Percentiles rank a stretch among this genome's conserved stretches.
These are phyloP conservation scores for Aureobasidium sp. DNA, from an alignment of 2,329 filamentous ascomycete genomes.

Conservation along the genomic window DNA sequence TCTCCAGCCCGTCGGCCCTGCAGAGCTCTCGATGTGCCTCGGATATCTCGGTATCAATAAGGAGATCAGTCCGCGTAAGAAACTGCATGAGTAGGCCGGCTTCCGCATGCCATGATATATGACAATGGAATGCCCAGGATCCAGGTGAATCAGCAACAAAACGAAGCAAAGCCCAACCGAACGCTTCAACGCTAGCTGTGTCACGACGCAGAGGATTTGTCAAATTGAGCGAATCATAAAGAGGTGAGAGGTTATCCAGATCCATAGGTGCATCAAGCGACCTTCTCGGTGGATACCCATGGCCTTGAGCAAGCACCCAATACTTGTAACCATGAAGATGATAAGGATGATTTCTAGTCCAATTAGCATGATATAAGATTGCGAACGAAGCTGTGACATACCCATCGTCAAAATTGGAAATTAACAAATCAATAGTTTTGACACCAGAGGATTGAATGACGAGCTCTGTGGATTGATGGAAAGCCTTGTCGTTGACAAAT, in stretches of 20 bases:
- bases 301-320: slow-evolving; percentile 31
- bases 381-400: neutral
- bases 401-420: slow-evolving; percentile 33
- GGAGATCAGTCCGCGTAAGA: slow-evolving; percentile 41
- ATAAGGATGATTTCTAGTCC: slow-evolving; percentile 26
- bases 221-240: slow-evolving; percentile 32
- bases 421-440: slow-evolving; percentile 32
- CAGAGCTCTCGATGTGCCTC: slow-evolving; percentile 43
- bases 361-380: neutral
- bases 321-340: slow-evolving; percentile 34
- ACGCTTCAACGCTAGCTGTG: slow-evolving; percentile 48
- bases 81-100: slow-evolving; percentile 56
- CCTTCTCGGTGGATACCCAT: slow-evolving; percentile 28
- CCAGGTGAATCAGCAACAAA: slow-evolving; percentile 53
- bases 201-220: slow-evolving; percentile 44
- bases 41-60: slow-evolving; percentile 40
- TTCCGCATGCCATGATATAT: slow-evolving; percentile 53
- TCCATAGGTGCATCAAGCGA: slow-evolving; percentile 21
- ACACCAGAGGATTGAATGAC: slow-evolving; percentile 33
- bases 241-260: slow-evolving; percentile 24
- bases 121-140: slow-evolving; percentile 53
- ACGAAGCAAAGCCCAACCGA: slow-evolving; percentile 49
- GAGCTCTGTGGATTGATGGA: slow-evolving; percentile 26
- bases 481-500: slow-evolving; percentile 28
- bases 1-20: slow-evolving; percentile 39